Evolutionary conservation across 345 rosid species (phyloP), one percentile per base, ranked within the genome.

Genomic region (Sisymbrium irio): DNA sequence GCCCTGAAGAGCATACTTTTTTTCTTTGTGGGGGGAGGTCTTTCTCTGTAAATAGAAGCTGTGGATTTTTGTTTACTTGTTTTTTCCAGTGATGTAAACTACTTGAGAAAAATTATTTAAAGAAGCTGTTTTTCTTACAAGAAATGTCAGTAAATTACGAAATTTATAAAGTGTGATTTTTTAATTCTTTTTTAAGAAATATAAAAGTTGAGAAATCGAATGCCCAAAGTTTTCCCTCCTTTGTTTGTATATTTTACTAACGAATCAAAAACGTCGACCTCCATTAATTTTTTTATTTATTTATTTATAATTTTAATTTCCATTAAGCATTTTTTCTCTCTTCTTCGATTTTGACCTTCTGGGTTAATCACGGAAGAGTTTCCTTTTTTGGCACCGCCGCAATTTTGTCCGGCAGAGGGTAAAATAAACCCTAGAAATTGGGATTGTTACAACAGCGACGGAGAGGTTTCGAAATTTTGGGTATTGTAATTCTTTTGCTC

Each of bases 171-270:
- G 37, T 17, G 44, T 64, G 12, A 37, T 13, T 14, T 9, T 35
- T 36, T 17, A 0, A 6, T 32, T 5, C 0, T 37, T 11, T 62
- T 30, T n/a, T 25, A 17, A 15, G 7, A 47, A 19, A 22, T 27
- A 27, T 39, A 9, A 45, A 65, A 59, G 14, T 18, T 37, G 61
- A 47, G 65, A 73, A 67, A 59, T 49, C 60, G 72, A 74, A 74
- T 67, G 42, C 63, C 63, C 15, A 53, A 54, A 75, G 19, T 60
- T 76, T 75, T 62, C 79, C 75, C 71, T 62, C 79, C 71, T 62
- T 27, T 47, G 65, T 67, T 59, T 55, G 59, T 53, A n/a, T n/a
- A n/a, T n/a, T n/a, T n/a, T 32, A 35, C 65, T 57, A 51, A 45
- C 51, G 50, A 74, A 72, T 62, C 69, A 62, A 54, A 19, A 65